These are phyloP conservation scores for Rhinocladiella similis DNA, from an alignment of 2,329 filamentous ascomycete species.

Conservation along the genomic window DNA sequence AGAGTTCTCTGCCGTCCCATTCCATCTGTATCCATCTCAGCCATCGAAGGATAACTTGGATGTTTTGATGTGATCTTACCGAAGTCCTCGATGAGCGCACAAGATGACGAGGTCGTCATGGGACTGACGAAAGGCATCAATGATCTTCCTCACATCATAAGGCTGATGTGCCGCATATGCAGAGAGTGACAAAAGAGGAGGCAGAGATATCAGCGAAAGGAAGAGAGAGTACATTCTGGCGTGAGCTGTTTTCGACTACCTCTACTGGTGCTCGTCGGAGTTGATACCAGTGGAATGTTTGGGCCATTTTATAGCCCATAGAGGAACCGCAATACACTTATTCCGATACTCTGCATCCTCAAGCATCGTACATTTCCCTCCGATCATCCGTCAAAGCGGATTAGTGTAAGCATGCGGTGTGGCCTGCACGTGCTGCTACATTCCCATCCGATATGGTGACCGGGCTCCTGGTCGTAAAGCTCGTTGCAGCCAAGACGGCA, in stretches of 20 bases:
- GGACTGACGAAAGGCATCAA: background rate
- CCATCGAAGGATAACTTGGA: background rate
- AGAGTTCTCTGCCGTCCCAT: constrained; percentile 2
- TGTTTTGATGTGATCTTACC: background rate
- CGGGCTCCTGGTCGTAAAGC: background rate
- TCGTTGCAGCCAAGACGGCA: background rate
- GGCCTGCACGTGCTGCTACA: background rate
- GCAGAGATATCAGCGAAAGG: background rate
- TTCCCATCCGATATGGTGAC: background rate
- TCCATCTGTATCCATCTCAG: background rate
- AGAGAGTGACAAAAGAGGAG: background rate
- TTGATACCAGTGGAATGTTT: too few species aligned
- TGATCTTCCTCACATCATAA: background rate
- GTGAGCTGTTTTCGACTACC: too few species aligned
- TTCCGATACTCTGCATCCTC: too few species aligned
- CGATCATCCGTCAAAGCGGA: too few species aligned
- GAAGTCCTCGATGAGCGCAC: background rate
- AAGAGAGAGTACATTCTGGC: background rate
- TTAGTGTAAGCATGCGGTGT: too few species aligned
- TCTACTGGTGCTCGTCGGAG: too few species aligned
- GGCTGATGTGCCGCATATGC: background rate
- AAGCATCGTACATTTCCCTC: too few species aligned
- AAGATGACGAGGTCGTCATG: background rate
- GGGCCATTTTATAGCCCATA: too few species aligned
- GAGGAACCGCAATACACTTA: too few species aligned